Evolutionary conservation across 345 rosid species (phyloP).

Genomic region (Citrus reticulata): DNA sequence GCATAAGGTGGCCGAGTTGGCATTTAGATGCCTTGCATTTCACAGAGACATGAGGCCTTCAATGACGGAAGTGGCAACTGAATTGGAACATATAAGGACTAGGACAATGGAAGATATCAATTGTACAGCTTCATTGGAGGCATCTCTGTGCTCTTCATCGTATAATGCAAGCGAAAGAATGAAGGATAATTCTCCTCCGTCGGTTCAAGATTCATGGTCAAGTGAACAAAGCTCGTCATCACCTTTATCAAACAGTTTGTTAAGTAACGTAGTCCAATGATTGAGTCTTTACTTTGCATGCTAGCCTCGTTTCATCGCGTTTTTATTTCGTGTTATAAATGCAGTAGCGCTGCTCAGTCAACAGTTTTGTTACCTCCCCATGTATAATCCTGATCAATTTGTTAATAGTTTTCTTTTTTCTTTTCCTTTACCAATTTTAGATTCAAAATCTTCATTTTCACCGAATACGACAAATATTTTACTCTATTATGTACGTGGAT

Average conservation of each 20-base stretch:
- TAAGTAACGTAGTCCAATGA: slow-evolving; percentile 25
- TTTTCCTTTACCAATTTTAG: background rate
- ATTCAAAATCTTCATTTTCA: no score
- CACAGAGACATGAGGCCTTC: slow-evolving; percentile 65
- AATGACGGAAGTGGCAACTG: slow-evolving; percentile 56
- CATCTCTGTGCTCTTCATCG: slow-evolving; percentile 22
- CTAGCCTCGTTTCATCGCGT: background rate
- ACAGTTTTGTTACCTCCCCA: background rate
- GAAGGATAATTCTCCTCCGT: slow-evolving; percentile 34
- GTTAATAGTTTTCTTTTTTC: background rate
- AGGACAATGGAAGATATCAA: slow-evolving; percentile 26
- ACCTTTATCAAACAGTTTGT: slow-evolving; percentile 44
- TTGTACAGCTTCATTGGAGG: slow-evolving; percentile 18
- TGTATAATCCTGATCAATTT: background rate
- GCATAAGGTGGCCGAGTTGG: slow-evolving; percentile 56
- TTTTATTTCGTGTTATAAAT: background rate
- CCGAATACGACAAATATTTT: no score
- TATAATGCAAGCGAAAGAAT: slow-evolving; percentile 24
- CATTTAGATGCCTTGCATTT: slow-evolving; percentile 72
- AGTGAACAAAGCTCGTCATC: slow-evolving; percentile 61
- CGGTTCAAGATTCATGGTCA: slow-evolving; percentile 39
- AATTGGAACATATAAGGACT: slow-evolving; percentile 41
- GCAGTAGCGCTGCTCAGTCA: background rate
- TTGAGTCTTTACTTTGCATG: background rate
- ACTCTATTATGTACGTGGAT: no score